Evolutionary conservation across 2,329 filamentous ascomycete species (phyloP).

Genomic region (Parafenestella ontariensis): DNA sequence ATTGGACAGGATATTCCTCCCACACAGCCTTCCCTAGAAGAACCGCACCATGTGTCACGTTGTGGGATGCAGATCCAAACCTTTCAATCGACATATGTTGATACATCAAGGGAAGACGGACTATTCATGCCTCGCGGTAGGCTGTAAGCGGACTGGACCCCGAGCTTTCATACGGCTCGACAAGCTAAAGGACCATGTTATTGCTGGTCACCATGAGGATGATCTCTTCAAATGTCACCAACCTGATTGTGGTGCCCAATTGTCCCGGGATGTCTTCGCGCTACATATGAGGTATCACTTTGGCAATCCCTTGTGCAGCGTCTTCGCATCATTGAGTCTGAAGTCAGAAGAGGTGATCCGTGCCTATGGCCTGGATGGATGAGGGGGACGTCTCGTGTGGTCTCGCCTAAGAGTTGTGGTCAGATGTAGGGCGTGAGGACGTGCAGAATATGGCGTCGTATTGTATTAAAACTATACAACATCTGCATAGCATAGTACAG

Average conservation of each 20-base stretch:
- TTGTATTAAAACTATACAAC: background rate
- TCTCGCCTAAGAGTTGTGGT: no score
- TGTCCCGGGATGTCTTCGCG: slow-evolving; percentile 3
- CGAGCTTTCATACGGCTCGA: slow-evolving; percentile 15
- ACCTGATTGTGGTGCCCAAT: background rate
- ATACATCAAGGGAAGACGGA: background rate
- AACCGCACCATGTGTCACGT: background rate
- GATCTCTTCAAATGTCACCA: slow-evolving; percentile 8
- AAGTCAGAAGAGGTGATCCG: no score
- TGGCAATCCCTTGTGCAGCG: no score
- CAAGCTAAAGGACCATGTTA: slow-evolving; percentile 21
- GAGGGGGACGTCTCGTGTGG: no score
- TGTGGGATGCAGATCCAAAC: slow-evolving; percentile 3
- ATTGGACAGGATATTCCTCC: no score
- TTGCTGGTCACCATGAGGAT: slow-evolving; percentile 17
- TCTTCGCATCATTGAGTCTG: no score
- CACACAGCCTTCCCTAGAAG: background rate
- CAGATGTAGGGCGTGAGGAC: no score
- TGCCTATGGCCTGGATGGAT: no score
- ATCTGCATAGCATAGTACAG: background rate
- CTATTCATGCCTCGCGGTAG: slow-evolving; percentile 7
- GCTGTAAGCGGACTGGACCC: slow-evolving; percentile 5
- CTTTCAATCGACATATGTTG: slow-evolving; percentile 11
- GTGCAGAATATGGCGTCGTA: no score
- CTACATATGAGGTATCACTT: no score